A percentile compares a stretch with the other conserved stretches of the same genome.
phyloP scores from a whole-genome alignment of 768 basidiomycete species.

The Mycena albidolilacea region DNA sequence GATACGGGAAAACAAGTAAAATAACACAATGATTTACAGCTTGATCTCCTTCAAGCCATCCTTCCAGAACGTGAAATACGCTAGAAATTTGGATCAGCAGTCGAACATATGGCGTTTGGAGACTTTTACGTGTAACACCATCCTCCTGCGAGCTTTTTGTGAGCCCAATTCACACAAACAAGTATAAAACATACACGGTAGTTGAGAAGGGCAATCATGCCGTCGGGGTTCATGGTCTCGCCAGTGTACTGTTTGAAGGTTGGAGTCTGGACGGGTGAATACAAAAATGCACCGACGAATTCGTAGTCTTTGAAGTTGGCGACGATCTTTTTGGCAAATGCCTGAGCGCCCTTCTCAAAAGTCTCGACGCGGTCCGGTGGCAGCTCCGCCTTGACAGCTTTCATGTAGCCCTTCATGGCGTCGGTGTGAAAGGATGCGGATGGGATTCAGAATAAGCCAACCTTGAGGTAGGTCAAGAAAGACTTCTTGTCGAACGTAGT shows the following conservation, averaged over 20 bases:
- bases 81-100: conserved; percentile 53
- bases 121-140: conserved; percentile 82
- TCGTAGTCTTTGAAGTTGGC: conserved; percentile 94
- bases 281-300: conserved; percentile 70
- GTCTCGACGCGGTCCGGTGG: conserved; percentile 70
- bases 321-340: conserved; percentile 90
- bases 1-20: neutral
- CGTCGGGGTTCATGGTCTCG: conserved; percentile 86
- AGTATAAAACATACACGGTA: conserved; percentile 76
- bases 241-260: conserved; percentile 72
- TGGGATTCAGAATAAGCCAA: conserved; percentile 42
- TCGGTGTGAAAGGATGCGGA: conserved; percentile 13
- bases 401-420: conserved; percentile 87
- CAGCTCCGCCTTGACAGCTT: conserved; percentile 83
- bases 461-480: conserved; percentile 90
- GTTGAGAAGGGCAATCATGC: conserved; percentile 95
- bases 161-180: neutral
- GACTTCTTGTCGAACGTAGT: conserved; percentile 93
- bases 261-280: neutral
- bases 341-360: conserved; percentile 87
- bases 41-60: conserved; percentile 90
- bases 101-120: neutral
- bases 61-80: conserved; percentile 97
- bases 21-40: conserved; percentile 56
- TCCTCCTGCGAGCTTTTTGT: conserved; percentile 66